These are phyloP conservation scores for Malus asiatica DNA, from an alignment of 306 rosid species.

Conservation along the genomic window DNA sequence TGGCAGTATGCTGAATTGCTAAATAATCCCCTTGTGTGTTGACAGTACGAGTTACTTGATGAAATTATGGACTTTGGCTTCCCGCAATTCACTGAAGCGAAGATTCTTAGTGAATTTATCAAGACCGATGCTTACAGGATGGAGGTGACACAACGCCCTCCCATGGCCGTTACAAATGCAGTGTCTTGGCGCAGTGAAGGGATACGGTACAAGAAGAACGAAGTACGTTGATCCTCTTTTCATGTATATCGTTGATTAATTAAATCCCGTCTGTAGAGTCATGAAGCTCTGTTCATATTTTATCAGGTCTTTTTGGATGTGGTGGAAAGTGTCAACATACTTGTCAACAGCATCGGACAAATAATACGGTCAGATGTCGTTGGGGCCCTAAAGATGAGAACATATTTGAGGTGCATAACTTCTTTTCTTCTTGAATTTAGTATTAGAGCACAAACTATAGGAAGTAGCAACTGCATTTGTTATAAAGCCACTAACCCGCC, in stretches of 20 bases:
- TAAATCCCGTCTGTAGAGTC: neutral
- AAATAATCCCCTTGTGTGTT: neutral
- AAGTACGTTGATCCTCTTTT: constrained; percentile 34
- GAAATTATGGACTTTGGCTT: constrained; percentile 89
- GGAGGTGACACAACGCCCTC: constrained; percentile 82
- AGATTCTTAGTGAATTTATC: constrained; percentile 77
- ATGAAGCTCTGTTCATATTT: neutral
- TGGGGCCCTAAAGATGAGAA: constrained; percentile 82
- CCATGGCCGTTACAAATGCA: constrained; percentile 91
- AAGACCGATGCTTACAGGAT: constrained; percentile 85
- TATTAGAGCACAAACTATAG: neutral
- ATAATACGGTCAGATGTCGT: constrained; percentile 83
- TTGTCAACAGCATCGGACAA: constrained; percentile 85
- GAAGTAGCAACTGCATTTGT: neutral
- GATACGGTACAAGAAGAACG: constrained; percentile 72
- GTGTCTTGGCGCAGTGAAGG: constrained; percentile 97
- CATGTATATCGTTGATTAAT: neutral
- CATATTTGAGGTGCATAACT: constrained; percentile 60
- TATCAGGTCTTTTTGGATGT: constrained; percentile 82
- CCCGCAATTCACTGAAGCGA: constrained; percentile 81
- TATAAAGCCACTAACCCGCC: neutral
- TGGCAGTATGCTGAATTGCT: neutral
- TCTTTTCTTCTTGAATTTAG: neutral
- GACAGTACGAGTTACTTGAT: constrained; percentile 74
- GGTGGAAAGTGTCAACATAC: constrained; percentile 88